phyloP scores from a whole-genome alignment of 225 moss, liverwort and hornwort species.

The Straminergon stramineum region DNA sequence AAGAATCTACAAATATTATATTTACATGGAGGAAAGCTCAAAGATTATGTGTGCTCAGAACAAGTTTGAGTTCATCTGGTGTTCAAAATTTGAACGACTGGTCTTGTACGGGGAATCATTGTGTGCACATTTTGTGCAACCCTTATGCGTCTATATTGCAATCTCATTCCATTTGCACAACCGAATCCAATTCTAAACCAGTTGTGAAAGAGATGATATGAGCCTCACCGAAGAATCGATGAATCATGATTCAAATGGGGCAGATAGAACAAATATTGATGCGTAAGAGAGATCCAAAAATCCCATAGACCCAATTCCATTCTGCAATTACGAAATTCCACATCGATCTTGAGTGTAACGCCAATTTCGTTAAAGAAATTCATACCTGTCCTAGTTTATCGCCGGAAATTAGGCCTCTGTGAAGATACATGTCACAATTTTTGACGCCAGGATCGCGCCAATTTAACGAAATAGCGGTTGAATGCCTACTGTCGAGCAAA shows the following conservation, averaged over 20 bases:
- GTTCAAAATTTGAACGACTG: neutral
- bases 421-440: neutral
- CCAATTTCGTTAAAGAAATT: neutral
- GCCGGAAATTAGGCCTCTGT: neutral
- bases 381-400: neutral
- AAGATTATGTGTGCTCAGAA: rapidly evolving
- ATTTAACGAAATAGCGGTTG: neutral
- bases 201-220: neutral
- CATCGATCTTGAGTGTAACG: neutral
- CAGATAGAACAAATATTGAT: neutral
- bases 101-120: rapidly evolving
- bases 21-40: neutral
- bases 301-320: neutral
- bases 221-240: neutral
- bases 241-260: neutral
- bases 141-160: neutral
- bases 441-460: too few relatives aligned
- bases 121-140: neutral
- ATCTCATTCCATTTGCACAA: neutral
- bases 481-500: neutral
- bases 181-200: neutral
- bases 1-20: neutral
- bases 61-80: neutral
- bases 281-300: neutral
- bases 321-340: neutral